Conservation (phyloP, 495 filamentous ascomycete genomes). For the Daldinia grandis region DNA sequence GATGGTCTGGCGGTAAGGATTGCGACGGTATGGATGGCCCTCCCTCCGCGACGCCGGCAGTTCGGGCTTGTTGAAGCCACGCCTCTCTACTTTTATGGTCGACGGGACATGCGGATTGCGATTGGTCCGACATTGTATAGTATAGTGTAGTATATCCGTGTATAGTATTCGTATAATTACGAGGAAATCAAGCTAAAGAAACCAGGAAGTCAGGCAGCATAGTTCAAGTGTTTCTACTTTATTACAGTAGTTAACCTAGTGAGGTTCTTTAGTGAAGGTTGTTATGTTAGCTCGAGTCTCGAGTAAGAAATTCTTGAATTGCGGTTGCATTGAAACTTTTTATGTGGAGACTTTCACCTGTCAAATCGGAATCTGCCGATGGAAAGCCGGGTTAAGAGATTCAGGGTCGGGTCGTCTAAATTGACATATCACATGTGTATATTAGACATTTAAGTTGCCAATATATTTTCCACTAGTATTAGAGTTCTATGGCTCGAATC, state of each 20-base stretch:
- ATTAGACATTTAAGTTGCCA: not conserved
- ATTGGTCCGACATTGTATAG: constrained; percentile 28
- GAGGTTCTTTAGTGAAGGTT: not conserved
- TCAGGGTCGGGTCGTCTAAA: not conserved
- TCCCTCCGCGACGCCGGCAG: constrained; percentile 23
- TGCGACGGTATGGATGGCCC: constrained; percentile 19
- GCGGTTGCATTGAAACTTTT: constrained; percentile 23
- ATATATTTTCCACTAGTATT: not conserved
- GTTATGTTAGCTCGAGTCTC: too few relatives aligned
- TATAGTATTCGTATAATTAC: not conserved
- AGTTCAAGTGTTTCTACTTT: not conserved
- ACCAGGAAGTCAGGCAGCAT: not conserved
- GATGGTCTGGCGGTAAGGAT: constrained; percentile 43
- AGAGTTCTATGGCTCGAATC: constrained; percentile 5
- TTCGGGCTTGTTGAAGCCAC: constrained; percentile 69
- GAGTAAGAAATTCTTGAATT: constrained; percentile 20
- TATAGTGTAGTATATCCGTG: not conserved
- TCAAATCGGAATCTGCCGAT: constrained; percentile 20
- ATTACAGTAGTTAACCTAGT: too few relatives aligned
- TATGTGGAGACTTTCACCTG: constrained; percentile 24
- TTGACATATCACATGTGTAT: not conserved
- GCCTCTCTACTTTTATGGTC: constrained; percentile 84
- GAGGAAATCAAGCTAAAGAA: not conserved
- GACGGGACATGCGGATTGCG: constrained; percentile 72
- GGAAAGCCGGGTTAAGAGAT: constrained; percentile 9